Conservation (phyloP, 768 basidiomycete species). For the Pisolithus sp. region DNA sequence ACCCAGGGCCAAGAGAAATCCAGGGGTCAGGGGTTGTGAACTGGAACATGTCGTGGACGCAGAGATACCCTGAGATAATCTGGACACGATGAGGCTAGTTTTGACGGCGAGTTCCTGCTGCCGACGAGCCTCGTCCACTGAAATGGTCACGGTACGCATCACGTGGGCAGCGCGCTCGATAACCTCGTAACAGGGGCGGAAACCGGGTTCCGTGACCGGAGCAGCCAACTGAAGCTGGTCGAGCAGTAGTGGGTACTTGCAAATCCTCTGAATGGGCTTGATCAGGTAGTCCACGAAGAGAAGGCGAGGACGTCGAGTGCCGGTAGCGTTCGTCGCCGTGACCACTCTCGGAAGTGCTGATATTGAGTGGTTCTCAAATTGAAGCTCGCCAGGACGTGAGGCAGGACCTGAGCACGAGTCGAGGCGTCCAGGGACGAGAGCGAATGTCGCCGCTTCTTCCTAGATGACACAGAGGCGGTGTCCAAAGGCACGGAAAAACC, state of each 20-base stretch:
- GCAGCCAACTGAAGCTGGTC: conserved; percentile 47
- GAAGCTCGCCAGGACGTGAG: conserved; percentile 26
- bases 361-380: conserved; percentile 26
- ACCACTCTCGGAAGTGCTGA: conserved; percentile 26
- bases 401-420: conserved; percentile 30
- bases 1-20: conserved; percentile 72
- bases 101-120: conserved; percentile 58
- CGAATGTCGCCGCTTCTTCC: conserved; percentile 37
- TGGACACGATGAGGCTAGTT: conserved; percentile 60
- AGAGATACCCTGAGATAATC: conserved; percentile 43
- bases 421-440: conserved; percentile 46
- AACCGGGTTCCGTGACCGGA: neutral
- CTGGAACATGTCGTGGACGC: conserved; percentile 23
- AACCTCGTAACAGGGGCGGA: conserved; percentile 5
- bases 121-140: conserved; percentile 77
- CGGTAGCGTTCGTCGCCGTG: conserved; percentile 24
- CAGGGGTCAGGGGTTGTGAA: conserved; percentile 37
- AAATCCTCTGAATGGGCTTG: conserved; percentile 94
- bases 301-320: conserved; percentile 36
- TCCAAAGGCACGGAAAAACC: conserved; percentile 5
- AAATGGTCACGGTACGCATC: conserved; percentile 69
- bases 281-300: conserved; percentile 86
- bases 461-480: conserved; percentile 24
- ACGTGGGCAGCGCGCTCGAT: conserved; percentile 48
- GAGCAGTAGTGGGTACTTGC: conserved; percentile 89